These are phyloP conservation scores for Ganoderma lucidum DNA, from an alignment of 1,284 basidiomycete genomes.

Conservation along the genomic window DNA sequence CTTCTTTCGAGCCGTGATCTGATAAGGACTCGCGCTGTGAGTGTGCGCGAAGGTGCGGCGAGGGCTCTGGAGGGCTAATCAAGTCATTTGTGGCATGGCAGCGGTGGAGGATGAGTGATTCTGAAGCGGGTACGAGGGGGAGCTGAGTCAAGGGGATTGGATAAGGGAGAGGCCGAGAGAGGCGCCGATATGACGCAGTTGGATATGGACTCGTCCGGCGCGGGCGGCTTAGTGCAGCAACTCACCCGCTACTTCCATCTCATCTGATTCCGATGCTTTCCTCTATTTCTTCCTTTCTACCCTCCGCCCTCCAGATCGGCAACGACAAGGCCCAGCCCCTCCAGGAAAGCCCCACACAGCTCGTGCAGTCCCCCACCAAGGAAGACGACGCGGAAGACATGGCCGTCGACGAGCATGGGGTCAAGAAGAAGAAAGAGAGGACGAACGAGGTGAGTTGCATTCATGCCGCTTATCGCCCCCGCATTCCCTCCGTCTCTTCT, in stretches of 20 bases:
- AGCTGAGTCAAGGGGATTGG: slow-evolving; percentile 23
- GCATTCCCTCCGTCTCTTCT: too few species aligned
- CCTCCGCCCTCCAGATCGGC: slow-evolving; percentile 57
- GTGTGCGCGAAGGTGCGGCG: background rate
- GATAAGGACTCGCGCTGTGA: background rate
- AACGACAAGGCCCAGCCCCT: slow-evolving; percentile 38
- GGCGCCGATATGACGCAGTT: slow-evolving; percentile 33
- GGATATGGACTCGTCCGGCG: slow-evolving; percentile 20
- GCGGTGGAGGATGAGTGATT: background rate
- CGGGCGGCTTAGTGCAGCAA: slow-evolving; percentile 22
- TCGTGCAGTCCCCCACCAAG: slow-evolving; percentile 30
- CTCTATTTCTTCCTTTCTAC: slow-evolving; percentile 66
- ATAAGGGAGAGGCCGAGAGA: background rate
- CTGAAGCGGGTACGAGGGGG: background rate
- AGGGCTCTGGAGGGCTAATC: background rate
- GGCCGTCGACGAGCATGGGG: slow-evolving; percentile 41
- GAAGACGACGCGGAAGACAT: slow-evolving; percentile 29
- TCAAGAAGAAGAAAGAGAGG: slow-evolving; percentile 56
- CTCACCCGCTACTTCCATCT: slow-evolving; percentile 28
- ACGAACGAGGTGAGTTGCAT: slow-evolving; percentile 60
- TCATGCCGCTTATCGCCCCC: slow-evolving; percentile 11
- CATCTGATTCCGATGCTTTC: slow-evolving; percentile 60
- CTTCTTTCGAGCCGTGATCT: background rate
- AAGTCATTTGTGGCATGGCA: background rate
- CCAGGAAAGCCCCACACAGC: slow-evolving; percentile 34